Evolutionary conservation across 2,329 filamentous ascomycete genomes (phyloP).

Genomic region (Elsinoe arachidis): DNA sequence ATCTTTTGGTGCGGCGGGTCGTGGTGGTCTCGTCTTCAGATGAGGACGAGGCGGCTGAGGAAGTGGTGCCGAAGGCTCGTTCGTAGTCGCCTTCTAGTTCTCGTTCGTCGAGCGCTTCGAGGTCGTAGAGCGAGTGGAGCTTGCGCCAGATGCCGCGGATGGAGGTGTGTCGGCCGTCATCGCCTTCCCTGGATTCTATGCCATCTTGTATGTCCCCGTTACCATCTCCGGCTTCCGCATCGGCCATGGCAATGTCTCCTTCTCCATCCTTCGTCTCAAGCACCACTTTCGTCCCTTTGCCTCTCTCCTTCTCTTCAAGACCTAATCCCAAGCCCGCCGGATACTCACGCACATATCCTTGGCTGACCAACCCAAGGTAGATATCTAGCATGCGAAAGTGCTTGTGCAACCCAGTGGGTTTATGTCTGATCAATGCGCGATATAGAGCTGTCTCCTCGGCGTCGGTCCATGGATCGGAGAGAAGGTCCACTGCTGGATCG

Average conservation of each 20-base stretch:
- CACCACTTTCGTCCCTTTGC: conserved; percentile 76
- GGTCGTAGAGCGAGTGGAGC: conserved; percentile 71
- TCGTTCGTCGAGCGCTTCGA: conserved; percentile 76
- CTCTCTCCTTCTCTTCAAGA: neutral
- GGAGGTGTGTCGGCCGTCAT: no score
- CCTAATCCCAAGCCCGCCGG: neutral
- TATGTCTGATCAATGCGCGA: conserved; percentile 88
- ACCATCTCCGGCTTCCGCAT: neutral
- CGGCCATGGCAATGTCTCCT: neutral
- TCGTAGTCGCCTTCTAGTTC: conserved; percentile 38
- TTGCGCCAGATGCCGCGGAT: conserved; percentile 87
- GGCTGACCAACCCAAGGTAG: conserved; percentile 25
- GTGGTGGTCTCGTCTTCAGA: no score
- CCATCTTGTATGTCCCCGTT: conserved; percentile 59
- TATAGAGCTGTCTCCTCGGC: conserved; percentile 89
- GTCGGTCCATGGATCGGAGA: conserved; percentile 80
- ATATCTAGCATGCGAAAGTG: conserved; percentile 89
- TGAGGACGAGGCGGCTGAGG: no score
- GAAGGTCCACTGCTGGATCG: conserved; percentile 30
- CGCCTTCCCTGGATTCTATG: no score
- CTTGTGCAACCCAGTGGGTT: conserved; percentile 83
- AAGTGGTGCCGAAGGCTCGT: conserved; percentile 25
- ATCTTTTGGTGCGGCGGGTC: no score
- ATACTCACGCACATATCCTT: conserved; percentile 24
- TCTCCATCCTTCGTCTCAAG: conserved; percentile 59